These are phyloP conservation scores for Porphyra umbilicalis DNA, from an alignment of 31 red algal genomes.

Conservation along the genomic window DNA sequence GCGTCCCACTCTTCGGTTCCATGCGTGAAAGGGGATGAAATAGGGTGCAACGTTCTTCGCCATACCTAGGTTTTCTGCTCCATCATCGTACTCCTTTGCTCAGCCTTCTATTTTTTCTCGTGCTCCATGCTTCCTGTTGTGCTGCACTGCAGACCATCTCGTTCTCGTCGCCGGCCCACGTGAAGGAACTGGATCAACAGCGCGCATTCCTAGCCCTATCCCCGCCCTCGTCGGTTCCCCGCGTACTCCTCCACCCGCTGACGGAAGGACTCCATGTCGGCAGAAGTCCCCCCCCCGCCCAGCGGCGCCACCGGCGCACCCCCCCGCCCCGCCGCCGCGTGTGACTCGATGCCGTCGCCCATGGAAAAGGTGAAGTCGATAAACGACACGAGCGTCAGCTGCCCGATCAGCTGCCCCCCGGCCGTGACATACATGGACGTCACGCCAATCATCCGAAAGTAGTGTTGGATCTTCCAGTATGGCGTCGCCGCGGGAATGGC, in stretches of 20 bases:
- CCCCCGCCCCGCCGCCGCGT: not conserved
- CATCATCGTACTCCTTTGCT: too few species aligned
- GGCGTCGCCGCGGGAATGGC: constrained; percentile 43
- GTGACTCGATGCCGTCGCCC: not conserved
- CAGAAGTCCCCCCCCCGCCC: not conserved
- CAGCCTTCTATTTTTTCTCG: too few species aligned
- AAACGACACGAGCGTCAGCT: constrained; percentile 42
- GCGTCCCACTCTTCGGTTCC: too few species aligned
- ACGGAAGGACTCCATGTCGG: not conserved
- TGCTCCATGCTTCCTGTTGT: too few species aligned
- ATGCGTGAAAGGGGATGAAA: too few species aligned
- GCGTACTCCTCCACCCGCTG: not conserved
- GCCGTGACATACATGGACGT: constrained; percentile 50
- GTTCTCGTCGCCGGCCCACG: too few species aligned
- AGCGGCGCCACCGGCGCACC: not conserved
- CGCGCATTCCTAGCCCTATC: too few species aligned
- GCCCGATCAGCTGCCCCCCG: constrained; percentile 47
- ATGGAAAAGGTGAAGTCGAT: constrained; percentile 12
- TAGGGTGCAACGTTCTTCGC: too few species aligned
- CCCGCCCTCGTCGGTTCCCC: not conserved
- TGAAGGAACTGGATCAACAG: too few species aligned
- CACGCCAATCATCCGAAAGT: constrained; percentile 74
- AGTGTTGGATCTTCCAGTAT: constrained; percentile 61
- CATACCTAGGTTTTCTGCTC: too few species aligned
- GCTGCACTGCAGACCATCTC: too few species aligned